Base-by-base conservation (phyloP, 352 stramenopile species). In the Pythium grandisporangium region DNA sequence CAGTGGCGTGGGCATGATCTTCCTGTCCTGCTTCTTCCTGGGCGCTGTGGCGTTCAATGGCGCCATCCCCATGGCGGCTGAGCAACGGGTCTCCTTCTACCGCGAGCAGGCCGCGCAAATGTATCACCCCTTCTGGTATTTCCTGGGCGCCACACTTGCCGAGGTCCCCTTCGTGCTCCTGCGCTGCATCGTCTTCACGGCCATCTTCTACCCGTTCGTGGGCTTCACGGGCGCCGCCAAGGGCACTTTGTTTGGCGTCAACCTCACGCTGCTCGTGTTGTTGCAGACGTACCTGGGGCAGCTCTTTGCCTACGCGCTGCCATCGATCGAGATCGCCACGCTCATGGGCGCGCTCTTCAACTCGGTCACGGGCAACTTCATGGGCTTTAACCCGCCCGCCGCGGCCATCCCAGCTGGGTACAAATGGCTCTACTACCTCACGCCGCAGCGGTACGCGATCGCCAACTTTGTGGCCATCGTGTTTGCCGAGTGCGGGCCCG, bases 101-200 rank as follows among this genome's bases (percentile, higher is more conserved):
- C 59, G 83, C 6, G 84, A 96, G 51, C 77, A 82, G 19, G 65
- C 70, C 13, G 71, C 75, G 6, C 46, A 80, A 33, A 95, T 86
- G 50, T 97, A 96, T 47, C 57, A 73, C 30, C 33, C 62, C 17
- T 14, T 32, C 27, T 32, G 27, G 27, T 32, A 32, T 14, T 32
- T 32, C 27, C 8, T 32, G 8, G 27, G 27, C 27, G 27, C 27
- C 8, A 32, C 27, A 1, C 8, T 32, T 8, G 27, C 27, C 10
- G 27, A 32, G 27, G 14, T 32, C 10, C 27, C 27, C 10, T 32
- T 14, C 27, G 14, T 32, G 8, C 14, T 32, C 27, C 8, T 8
- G 10, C 8, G 27, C 27, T 14, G 10, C 8, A 8, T 32, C 27
- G 27, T 32, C 27, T 32, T 32, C 27, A 32, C 27, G 27, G 27